Base-by-base conservation (phyloP, 1,139 yeast genomes). In the Candida sojae region DNA sequence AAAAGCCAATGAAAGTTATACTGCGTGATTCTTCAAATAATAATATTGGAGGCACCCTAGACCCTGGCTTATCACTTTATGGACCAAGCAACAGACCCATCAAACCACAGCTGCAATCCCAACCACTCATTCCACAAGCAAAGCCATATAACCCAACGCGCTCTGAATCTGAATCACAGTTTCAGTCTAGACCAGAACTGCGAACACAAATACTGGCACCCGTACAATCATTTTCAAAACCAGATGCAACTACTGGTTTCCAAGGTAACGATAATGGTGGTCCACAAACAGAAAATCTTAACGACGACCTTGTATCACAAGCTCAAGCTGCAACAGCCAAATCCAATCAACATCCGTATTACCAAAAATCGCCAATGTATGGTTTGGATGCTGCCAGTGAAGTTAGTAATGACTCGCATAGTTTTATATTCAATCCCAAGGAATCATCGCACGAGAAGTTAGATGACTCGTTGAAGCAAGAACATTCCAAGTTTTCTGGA, bases 1-100 rank as follows among this genome's bases (percentile, higher is more conserved):
- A 63, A 60, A 75, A 75, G 53, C 77, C 76, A 8, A 74, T 75
- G 79, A 68, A 61, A 46, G 68, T 70, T 6, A 59, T 73, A 63
- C 45, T 38, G 38, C 47, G 52, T 34, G 53, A 50, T 6, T 5
- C 40, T 6, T 8, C 23, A 6, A 25, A 25, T 5, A 39, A 31
- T 29, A 29, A 32, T 9, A 7, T 23, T 3, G 26, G 45, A 25
- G n/a, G 33, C 30, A 40, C 41, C 4, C 41, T 46, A 12, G 41
- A 46, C 31, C 41, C 44, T 10, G 41, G 44, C 26, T 36, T 46
- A 23, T 45, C 47, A 17, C 32, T 40, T 13, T 41, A 39, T 21
- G 43, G 38, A 28, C 43, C 39, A 36, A 36, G 39, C 7, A 36
- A 11, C 8, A 36, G 39, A 23, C 9, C 39, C 13, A 34, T 34